Percentiles rank a stretch among this genome's conserved stretches.
Conservation (phyloP, 2,329 filamentous ascomycete genomes). For the Colletotrichum sublineola region DNA sequence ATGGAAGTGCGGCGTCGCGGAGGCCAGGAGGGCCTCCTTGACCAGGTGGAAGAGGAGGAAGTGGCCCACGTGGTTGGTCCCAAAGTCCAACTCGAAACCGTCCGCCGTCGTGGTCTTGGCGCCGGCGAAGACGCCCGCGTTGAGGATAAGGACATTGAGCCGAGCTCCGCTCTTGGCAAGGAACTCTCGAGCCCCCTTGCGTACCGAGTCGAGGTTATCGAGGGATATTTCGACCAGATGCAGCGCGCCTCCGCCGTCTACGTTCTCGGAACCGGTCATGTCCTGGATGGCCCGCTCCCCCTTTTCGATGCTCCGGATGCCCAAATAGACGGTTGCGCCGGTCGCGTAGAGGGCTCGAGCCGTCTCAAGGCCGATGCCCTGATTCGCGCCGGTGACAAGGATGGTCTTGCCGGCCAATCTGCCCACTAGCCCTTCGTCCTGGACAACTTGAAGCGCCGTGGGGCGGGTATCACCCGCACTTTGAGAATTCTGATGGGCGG, state of each 20-base stretch:
- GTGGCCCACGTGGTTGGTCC: no score
- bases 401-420: slow-evolving; percentile 51
- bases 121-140: no score
- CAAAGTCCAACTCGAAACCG: no score
- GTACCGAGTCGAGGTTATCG: slow-evolving; percentile 41
- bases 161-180: no score
- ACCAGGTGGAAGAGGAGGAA: no score
- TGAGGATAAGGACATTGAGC: no score
- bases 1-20: no score
- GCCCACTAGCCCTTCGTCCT: slow-evolving; percentile 32
- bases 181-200: slow-evolving; percentile 43
- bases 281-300: slow-evolving; percentile 47
- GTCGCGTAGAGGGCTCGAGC: slow-evolving; percentile 49
- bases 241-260: background rate
- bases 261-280: slow-evolving; percentile 22
- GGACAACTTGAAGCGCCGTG: slow-evolving; percentile 41
- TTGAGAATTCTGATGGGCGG: slow-evolving; percentile 11
- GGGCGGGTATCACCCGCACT: slow-evolving; percentile 41
- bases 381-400: slow-evolving; percentile 55
- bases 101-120: no score
- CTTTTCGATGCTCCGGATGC: slow-evolving; percentile 52
- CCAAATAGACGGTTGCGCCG: slow-evolving; percentile 40
- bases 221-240: slow-evolving; percentile 30
- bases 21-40: no score
- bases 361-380: slow-evolving; percentile 55